phyloP scores from a whole-genome alignment of 2,329 filamentous ascomycete genomes.

The Aspergillus sp. region DNA sequence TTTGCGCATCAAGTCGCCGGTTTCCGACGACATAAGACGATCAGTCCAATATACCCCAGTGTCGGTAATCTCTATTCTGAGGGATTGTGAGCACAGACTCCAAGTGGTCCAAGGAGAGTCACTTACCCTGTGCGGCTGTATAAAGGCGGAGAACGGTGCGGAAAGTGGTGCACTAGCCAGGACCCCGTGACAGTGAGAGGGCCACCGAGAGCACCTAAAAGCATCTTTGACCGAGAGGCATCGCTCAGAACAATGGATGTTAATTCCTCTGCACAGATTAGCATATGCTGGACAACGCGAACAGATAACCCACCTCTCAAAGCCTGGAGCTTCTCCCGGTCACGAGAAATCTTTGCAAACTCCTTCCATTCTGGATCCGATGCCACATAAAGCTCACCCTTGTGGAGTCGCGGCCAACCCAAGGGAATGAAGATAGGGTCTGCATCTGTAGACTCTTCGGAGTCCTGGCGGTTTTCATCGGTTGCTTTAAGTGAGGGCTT shows the following conservation, averaged over 20 bases:
- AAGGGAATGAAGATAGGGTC: constrained; percentile 61
- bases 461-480: not conserved
- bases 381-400: constrained; percentile 30
- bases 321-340: constrained; percentile 47
- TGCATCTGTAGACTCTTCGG: constrained; percentile 36
- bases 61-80: constrained; percentile 29
- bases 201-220: constrained; percentile 49
- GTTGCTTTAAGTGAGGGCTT: not conserved
- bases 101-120: not conserved
- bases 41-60: constrained; percentile 26
- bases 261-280: constrained; percentile 44
- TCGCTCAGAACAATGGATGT: constrained; percentile 43
- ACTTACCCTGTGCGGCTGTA: constrained; percentile 61
- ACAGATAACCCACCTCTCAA: constrained; percentile 41
- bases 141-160: constrained; percentile 57
- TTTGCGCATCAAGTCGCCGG: constrained; percentile 28
- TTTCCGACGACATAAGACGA: constrained; percentile 26
- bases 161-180: constrained; percentile 65
- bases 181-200: constrained; percentile 50
- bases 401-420: constrained; percentile 46
- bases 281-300: not conserved
- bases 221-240: constrained; percentile 44
- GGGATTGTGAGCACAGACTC: constrained; percentile 9
- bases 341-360: constrained; percentile 59
- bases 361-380: constrained; percentile 63